Evolutionary conservation across 257 asterid species (phyloP).

Genomic region (Buddleja alternifolia): DNA sequence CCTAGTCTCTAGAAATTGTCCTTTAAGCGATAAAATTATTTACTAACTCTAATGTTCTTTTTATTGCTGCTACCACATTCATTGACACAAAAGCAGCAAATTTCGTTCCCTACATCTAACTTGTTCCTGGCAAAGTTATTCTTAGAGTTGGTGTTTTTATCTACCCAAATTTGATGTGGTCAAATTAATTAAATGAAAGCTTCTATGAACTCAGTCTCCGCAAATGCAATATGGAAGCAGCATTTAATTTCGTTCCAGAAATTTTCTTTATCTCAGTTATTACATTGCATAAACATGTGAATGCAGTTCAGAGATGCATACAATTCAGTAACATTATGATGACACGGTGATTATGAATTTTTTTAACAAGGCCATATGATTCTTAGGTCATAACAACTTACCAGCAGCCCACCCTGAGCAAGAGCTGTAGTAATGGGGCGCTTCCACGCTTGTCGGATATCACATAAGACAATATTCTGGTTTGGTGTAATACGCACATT

Average conservation of each 20-base stretch:
- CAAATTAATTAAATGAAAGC: too few species aligned
- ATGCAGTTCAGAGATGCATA: conserved; percentile 10
- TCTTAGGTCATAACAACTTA: conserved; percentile 33
- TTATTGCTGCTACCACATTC: too few species aligned
- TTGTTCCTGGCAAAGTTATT: too few species aligned
- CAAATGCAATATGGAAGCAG: too few species aligned
- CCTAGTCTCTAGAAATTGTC: too few species aligned
- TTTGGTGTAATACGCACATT: conserved; percentile 89
- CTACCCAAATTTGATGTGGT: too few species aligned
- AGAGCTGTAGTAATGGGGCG: conserved; percentile 79
- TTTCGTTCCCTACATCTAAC: too few species aligned
- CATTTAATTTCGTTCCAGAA: not conserved
- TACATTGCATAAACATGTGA: not conserved
- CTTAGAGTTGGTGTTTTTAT: too few species aligned
- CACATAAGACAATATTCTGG: conserved; percentile 87
- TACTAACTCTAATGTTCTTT: not conserved
- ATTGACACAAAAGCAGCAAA: too few species aligned
- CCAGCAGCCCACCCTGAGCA: conserved; percentile 98
- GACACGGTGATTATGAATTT: not conserved
- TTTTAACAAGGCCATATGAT: not conserved
- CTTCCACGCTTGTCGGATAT: conserved; percentile 79
- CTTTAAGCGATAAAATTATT: too few species aligned
- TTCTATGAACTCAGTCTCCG: too few species aligned
- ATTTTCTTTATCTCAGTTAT: not conserved
- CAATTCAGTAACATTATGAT: not conserved